Evolutionary conservation across 2,329 filamentous ascomycete species (phyloP).

Genomic region (Claviceps citrina): DNA sequence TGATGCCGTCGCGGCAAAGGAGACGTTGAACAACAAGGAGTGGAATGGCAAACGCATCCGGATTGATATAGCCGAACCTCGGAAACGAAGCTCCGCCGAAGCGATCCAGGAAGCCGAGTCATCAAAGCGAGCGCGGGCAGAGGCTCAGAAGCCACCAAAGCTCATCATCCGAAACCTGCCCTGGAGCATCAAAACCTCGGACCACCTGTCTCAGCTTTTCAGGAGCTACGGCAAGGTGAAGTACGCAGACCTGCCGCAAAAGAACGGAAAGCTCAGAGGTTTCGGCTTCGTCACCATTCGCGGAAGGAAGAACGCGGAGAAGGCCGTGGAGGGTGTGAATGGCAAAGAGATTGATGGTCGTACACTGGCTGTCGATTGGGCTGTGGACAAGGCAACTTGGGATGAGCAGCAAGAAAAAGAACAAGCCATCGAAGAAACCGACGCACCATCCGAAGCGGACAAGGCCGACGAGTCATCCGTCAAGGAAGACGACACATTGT

Average conservation of each 20-base stretch:
- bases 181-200: constrained; percentile 81
- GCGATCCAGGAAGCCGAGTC: constrained; percentile 23
- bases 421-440: constrained; percentile 21
- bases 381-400: constrained; percentile 83
- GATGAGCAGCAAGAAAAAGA: constrained; percentile 41
- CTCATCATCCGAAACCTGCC: constrained; percentile 86
- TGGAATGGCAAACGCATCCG: constrained; percentile 70
- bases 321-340: constrained; percentile 70
- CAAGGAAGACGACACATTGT: constrained; percentile 13
- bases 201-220: constrained; percentile 68
- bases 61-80: constrained; percentile 74
- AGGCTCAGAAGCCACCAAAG: constrained; percentile 49
- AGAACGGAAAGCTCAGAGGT: constrained; percentile 60
- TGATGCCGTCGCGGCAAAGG: constrained; percentile 67
- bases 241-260: constrained; percentile 67
- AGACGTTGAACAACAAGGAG: constrained; percentile 62
- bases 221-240: constrained; percentile 84
- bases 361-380: constrained; percentile 87
- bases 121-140: constrained; percentile 41
- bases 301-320: constrained; percentile 80
- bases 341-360: constrained; percentile 81
- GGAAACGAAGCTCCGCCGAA: constrained; percentile 50
- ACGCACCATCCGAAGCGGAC: constrained; percentile 17
- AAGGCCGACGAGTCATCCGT: constrained; percentile 18
- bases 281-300: constrained; percentile 89